Evolutionary conservation across 2,329 filamentous ascomycete species (phyloP).

Genomic region (Gaeumannomyces tritici): DNA sequence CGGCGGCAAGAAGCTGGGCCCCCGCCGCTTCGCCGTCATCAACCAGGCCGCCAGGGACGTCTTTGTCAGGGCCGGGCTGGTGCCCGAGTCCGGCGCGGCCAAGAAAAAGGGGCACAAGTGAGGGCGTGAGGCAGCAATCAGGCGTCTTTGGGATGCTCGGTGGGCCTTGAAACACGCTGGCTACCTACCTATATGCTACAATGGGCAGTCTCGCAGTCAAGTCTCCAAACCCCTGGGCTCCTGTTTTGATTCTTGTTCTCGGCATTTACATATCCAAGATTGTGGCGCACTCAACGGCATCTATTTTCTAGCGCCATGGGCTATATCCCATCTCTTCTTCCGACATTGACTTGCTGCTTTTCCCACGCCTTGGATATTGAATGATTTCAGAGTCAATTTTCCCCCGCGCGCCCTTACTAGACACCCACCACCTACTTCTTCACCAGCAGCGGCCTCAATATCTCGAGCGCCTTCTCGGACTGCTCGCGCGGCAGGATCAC

Average conservation of each 20-base stretch:
- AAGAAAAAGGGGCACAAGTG: conserved; percentile 32
- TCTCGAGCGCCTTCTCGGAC: conserved; percentile 61
- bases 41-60: conserved; percentile 79
- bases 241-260: no score
- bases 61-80: conserved; percentile 66
- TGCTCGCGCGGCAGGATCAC: conserved; percentile 76
- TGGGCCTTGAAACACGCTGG: background rate
- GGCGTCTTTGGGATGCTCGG: no score
- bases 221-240: no score
- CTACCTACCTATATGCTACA: background rate
- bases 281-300: no score
- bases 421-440: no score
- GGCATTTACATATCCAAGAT: no score
- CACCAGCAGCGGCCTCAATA: conserved; percentile 46
- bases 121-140: background rate
- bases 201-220: background rate
- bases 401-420: no score
- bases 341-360: no score
- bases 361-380: no score
- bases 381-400: no score
- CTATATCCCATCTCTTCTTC: no score
- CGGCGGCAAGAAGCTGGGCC: conserved; percentile 80
- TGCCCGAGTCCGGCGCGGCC: conserved; percentile 32
- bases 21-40: conserved; percentile 82
- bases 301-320: no score